Conservation (phyloP, 2,329 filamentous ascomycete genomes). For the Bipolaris zeicola region DNA sequence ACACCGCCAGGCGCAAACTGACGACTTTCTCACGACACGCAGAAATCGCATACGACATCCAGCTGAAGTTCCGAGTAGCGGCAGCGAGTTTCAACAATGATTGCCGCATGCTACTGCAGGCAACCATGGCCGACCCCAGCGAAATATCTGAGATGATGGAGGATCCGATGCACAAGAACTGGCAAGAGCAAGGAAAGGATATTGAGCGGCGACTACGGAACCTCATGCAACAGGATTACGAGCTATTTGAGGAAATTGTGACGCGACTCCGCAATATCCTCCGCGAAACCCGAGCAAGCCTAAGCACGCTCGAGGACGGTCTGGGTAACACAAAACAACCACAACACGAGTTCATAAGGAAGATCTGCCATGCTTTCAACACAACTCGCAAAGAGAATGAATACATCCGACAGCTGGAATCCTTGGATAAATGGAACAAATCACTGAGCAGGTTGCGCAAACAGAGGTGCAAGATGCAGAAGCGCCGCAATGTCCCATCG, state of each 20-base stretch:
- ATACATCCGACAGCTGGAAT: slow-evolving; percentile 6
- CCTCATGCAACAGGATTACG: slow-evolving; percentile 15
- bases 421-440: slow-evolving; percentile 15
- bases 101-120: slow-evolving; percentile 13
- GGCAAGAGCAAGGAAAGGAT: slow-evolving; percentile 9
- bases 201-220: slow-evolving; percentile 10
- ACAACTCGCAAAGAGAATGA: slow-evolving; percentile 7
- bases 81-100: not conserved
- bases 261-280: slow-evolving; percentile 14
- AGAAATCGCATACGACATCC: not conserved
- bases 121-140: slow-evolving; percentile 6
- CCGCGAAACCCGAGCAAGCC: slow-evolving; percentile 8
- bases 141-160: slow-evolving; percentile 15
- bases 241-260: slow-evolving; percentile 13
- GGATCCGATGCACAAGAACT: slow-evolving; percentile 5
- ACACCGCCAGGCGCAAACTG: not conserved
- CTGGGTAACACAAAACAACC: slow-evolving; percentile 8
- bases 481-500: slow-evolving; percentile 2
- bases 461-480: slow-evolving; percentile 5
- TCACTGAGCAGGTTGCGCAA: slow-evolving; percentile 7
- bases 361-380: slow-evolving; percentile 5
- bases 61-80: not conserved
- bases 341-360: slow-evolving; percentile 2
- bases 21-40: not conserved
- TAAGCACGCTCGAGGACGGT: slow-evolving; percentile 8